Percentiles rank a stretch among this genome's conserved stretches.
phyloP scores from a whole-genome alignment of 1,284 basidiomycete species.

The Spongispora temasekensis region DNA sequence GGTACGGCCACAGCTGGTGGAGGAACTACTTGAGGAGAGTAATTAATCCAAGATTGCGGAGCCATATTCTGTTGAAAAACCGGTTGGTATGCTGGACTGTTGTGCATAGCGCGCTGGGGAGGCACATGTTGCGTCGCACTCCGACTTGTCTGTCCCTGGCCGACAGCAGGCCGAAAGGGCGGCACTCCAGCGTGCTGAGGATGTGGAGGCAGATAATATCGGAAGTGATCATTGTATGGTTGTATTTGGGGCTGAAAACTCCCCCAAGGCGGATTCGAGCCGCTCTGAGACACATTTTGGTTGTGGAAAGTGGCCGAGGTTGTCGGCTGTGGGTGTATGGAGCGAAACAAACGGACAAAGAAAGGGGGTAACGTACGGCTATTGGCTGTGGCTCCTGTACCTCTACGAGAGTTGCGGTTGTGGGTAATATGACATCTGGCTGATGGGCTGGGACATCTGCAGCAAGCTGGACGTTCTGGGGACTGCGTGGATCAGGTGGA shows the following conservation, averaged over 20 bases:
- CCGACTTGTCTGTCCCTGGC: conserved; percentile 9
- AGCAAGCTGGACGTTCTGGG: conserved; percentile 15
- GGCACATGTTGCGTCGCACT: conserved; percentile 16
- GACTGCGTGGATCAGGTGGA: conserved; percentile 13
- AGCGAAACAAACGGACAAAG: conserved; percentile 13
- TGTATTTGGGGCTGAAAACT: conserved; percentile 7
- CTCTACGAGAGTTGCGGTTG: conserved; percentile 34
- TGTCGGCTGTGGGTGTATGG: conserved; percentile 5
- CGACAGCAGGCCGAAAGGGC: conserved; percentile 4
- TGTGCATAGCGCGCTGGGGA: conserved; percentile 3
- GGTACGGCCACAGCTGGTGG: not conserved
- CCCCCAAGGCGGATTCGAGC: conserved; percentile 1
- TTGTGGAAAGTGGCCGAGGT: not conserved
- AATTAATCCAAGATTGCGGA: conserved; percentile 14
- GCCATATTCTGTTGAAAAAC: conserved; percentile 5
- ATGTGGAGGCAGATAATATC: conserved; percentile 9
- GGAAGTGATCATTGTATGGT: conserved; percentile 1
- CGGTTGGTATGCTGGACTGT: conserved; percentile 4
- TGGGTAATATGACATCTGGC: conserved; percentile 27
- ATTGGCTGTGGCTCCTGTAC: conserved; percentile 24
- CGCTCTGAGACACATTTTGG: conserved; percentile 11
- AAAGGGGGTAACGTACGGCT: too few relatives aligned
- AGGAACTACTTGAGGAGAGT: conserved; percentile 8
- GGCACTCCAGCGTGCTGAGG: conserved; percentile 1
- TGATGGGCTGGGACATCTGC: conserved; percentile 9